phyloP scores from a whole-genome alignment of 768 basidiomycete species.

The Mycena alexandri region DNA sequence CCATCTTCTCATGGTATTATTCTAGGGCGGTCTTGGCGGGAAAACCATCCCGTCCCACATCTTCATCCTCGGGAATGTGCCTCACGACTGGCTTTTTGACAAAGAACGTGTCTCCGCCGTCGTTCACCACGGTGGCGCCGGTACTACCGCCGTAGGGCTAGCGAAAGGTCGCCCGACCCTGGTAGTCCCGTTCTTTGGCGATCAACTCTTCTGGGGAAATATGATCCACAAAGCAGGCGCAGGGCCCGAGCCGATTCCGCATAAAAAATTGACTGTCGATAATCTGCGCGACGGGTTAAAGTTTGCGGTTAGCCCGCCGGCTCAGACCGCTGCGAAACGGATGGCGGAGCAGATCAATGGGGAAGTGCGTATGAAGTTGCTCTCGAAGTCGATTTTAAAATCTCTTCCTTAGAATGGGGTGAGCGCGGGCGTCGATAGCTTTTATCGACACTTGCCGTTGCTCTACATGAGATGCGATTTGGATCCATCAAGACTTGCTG shows the following conservation, averaged over 20 bases:
- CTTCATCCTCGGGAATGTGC: slow-evolving; percentile 75
- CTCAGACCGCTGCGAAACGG: slow-evolving; percentile 60
- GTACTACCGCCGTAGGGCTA: slow-evolving; percentile 74
- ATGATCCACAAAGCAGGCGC: slow-evolving; percentile 75
- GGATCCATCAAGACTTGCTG: slow-evolving; percentile 61
- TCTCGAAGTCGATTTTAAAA: not conserved
- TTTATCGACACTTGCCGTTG: slow-evolving; percentile 71
- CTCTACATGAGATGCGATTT: slow-evolving; percentile 75
- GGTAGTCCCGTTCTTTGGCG: slow-evolving; percentile 76
- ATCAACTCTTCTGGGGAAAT: slow-evolving; percentile 71
- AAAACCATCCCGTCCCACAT: slow-evolving; percentile 63
- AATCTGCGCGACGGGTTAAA: slow-evolving; percentile 67
- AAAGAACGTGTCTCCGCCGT: slow-evolving; percentile 67
- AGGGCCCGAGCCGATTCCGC: slow-evolving; percentile 71
- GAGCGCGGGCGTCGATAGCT: slow-evolving; percentile 61
- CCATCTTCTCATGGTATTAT: not conserved
- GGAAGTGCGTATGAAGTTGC: slow-evolving; percentile 53
- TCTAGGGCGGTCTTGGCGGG: slow-evolving; percentile 68
- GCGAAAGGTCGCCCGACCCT: slow-evolving; percentile 71
- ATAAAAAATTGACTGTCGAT: slow-evolving; percentile 61
- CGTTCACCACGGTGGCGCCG: slow-evolving; percentile 76
- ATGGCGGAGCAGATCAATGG: slow-evolving; percentile 64
- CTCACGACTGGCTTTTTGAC: slow-evolving; percentile 78
- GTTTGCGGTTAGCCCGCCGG: slow-evolving; percentile 58
- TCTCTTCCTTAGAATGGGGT: slow-evolving; percentile 57